Evolutionary conservation across 2,329 filamentous ascomycete species (phyloP), one percentile per base, ranked within the genome.

Genomic region (Penicillium sp.): DNA sequence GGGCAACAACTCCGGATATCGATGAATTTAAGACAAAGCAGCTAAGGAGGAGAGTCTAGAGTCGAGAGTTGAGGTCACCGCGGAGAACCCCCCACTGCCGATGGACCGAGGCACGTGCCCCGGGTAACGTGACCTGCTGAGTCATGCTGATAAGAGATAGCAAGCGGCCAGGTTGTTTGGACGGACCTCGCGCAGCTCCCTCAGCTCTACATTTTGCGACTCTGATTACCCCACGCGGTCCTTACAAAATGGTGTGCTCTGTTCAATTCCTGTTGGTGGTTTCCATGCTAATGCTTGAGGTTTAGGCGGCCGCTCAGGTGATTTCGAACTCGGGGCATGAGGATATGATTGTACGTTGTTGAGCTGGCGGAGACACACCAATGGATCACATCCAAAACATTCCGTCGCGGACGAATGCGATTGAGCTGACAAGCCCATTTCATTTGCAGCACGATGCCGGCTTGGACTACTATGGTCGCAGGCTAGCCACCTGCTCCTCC

Each of bases 401-500:
- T n/a, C n/a, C 11, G 8, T 19, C 14, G 13, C 24, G 5, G 11
- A 14, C n/a, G 24, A 34, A 45, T 42, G 19, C 33, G 16, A 11
- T 39, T 14, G 18, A 36, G 16, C 59, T 61, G 37, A 62, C 43
- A 46, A 19, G 18, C 21, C 26, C 9, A 14, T 31, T 26, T 28
- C 10, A 16, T 40, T 31, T 57, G 18, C 43, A 91, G 93, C 94
- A 99, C 77, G 94, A 99, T 84, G 94, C 94, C 62, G 93, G 96
- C 63, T 88, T 99, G 71, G 94, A 99, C 76, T 99, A 97, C 82
- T 99, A 97, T 77, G 94, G 94, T 71, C 88, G 94, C 65, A 89
- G 93, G 71, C 86, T 99, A 67, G 94, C 94, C 60, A 99, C 94
- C 63, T 97, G 94, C 78, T 97, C 92, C 31, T 97, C 93, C 63